These are phyloP conservation scores for Lodderomyces elongisporus DNA, from an alignment of 1,139 yeast genomes.

Conservation along the genomic window DNA sequence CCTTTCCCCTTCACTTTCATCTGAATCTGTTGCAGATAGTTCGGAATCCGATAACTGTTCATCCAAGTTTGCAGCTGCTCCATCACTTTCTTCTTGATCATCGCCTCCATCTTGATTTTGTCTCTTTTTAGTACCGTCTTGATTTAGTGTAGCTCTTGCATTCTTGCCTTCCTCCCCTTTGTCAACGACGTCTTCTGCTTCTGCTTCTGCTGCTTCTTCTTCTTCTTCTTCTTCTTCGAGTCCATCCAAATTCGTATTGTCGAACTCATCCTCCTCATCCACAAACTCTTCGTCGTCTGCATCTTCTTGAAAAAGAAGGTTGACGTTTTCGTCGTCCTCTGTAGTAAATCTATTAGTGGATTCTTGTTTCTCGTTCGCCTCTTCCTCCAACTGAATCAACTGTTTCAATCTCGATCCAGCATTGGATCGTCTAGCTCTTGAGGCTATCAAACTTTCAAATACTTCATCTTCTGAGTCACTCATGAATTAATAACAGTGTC, in stretches of 20 bases:
- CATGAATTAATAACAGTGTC: no score
- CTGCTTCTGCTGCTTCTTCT: conserved; percentile 12
- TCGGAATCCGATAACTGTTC: conserved; percentile 55
- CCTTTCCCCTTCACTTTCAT: conserved; percentile 63
- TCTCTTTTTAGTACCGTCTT: not conserved
- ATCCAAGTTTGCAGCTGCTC: conserved; percentile 34
- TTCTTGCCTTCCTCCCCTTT: conserved; percentile 10
- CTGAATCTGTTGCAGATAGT: conserved; percentile 43
- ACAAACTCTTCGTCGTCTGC: conserved; percentile 77
- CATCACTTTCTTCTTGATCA: conserved; percentile 16
- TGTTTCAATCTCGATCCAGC: conserved; percentile 85
- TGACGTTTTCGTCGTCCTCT: conserved; percentile 70
- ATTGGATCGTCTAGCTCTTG: conserved; percentile 74
- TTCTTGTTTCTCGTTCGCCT: conserved; percentile 19
- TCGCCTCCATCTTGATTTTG: not conserved
- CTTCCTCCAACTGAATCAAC: conserved; percentile 66
- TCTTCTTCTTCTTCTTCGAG: conserved; percentile 16
- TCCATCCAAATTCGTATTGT: conserved; percentile 21
- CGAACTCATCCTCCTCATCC: conserved; percentile 37
- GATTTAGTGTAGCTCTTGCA: no score
- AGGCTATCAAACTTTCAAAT: conserved; percentile 49
- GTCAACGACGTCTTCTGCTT: conserved; percentile 19
- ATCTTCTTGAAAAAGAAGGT: conserved; percentile 75
- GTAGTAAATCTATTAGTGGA: conserved; percentile 32
- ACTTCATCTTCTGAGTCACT: conserved; percentile 26